phyloP scores from a whole-genome alignment of 768 basidiomycete genomes.

The Tephrocybe rancida region DNA sequence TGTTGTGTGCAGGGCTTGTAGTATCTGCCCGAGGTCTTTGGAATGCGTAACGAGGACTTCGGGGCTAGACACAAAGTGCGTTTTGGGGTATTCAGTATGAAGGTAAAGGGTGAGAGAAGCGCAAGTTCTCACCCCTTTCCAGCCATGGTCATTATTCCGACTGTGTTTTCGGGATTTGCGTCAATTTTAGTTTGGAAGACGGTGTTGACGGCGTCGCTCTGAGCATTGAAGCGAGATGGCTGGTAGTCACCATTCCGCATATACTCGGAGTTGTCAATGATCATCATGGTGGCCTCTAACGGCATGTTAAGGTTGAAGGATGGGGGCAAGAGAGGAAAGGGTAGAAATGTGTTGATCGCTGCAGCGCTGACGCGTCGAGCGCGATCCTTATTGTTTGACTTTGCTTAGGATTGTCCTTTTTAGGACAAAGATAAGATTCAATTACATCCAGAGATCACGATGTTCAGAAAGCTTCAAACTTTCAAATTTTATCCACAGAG shows the following conservation, averaged over 20 bases:
- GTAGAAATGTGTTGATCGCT: slow-evolving; percentile 3
- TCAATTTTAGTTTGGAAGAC: slow-evolving; percentile 93
- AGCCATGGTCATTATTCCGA: slow-evolving; percentile 98
- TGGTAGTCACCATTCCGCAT: slow-evolving; percentile 95
- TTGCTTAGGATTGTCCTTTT: slow-evolving; percentile 6
- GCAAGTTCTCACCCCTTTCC: slow-evolving; percentile 88
- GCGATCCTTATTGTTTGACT: slow-evolving; percentile 20
- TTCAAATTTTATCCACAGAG: too few species aligned
- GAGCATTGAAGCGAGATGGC: slow-evolving; percentile 87
- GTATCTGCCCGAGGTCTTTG: slow-evolving; percentile 91
- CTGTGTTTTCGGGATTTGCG: slow-evolving; percentile 96
- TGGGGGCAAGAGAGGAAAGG: slow-evolving; percentile 13
- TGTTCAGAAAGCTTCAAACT: too few species aligned
- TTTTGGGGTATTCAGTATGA: too few species aligned
- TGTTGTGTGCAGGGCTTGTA: slow-evolving; percentile 74
- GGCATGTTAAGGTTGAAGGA: slow-evolving; percentile 63
- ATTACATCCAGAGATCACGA: not conserved
- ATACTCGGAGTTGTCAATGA: slow-evolving; percentile 97
- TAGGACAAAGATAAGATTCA: slow-evolving; percentile 16
- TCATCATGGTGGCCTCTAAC: slow-evolving; percentile 96
- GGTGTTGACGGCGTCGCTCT: slow-evolving; percentile 87
- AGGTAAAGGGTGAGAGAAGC: too few species aligned
- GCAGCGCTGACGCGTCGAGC: slow-evolving; percentile 35
- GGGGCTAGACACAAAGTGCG: slow-evolving; percentile 54
- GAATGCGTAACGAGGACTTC: slow-evolving; percentile 97